These are phyloP conservation scores for Gossypium sturtianum DNA, from an alignment of 345 rosid species.

Conservation along the genomic window DNA sequence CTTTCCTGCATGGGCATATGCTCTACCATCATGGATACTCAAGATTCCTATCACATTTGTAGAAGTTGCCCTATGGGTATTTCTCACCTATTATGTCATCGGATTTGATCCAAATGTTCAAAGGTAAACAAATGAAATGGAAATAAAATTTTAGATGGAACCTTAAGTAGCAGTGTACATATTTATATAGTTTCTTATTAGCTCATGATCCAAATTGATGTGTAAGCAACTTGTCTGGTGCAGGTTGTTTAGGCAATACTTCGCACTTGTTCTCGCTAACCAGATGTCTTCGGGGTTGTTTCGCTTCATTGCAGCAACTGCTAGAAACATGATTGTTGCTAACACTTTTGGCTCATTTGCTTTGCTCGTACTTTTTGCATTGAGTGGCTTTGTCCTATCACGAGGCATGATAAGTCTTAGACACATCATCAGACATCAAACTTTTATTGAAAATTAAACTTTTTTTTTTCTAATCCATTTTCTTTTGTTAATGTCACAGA, in stretches of 20 bases:
- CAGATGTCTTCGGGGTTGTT: conserved; percentile 67
- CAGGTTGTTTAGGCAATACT: conserved; percentile 66
- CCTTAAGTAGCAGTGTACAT: not conserved
- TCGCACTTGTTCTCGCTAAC: conserved; percentile 41
- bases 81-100: conserved; percentile 57
- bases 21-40: conserved; percentile 77
- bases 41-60: conserved; percentile 60
- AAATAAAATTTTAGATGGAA: not conserved
- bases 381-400: conserved; percentile 63
- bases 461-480: not conserved
- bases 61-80: conserved; percentile 63
- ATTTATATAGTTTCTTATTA: not conserved
- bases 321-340: conserved; percentile 61
- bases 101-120: conserved; percentile 67
- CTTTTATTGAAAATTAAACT: not conserved
- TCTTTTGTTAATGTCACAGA: conserved; percentile 33
- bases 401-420: conserved; percentile 24
- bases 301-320: conserved; percentile 44
- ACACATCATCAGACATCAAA: not conserved
- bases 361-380: conserved; percentile 41
- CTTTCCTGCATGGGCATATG: conserved; percentile 77
- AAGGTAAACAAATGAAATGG: conserved; percentile 36
- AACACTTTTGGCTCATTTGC: conserved; percentile 57
- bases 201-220: not conserved
- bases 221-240: not conserved